These are phyloP conservation scores for Russula emetica DNA, from an alignment of 768 basidiomycete species.

Conservation along the genomic window DNA sequence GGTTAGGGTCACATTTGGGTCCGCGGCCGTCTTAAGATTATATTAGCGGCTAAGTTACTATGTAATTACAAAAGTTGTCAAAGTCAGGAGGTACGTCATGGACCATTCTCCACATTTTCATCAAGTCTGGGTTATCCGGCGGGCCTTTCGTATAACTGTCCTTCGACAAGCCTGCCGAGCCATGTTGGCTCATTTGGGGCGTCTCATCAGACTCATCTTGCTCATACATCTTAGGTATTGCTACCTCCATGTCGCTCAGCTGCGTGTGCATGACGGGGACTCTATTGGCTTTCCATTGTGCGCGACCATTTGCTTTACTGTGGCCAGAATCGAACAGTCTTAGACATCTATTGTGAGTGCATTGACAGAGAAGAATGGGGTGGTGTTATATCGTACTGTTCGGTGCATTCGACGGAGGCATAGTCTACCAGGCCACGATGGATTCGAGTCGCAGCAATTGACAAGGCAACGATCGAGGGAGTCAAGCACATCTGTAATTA, in stretches of 20 bases:
- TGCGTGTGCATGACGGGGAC: too few species aligned
- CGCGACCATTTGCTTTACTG: neutral
- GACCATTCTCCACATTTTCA: neutral
- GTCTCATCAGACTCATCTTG: neutral
- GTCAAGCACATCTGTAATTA: neutral
- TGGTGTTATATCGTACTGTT: neutral
- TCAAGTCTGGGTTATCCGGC: neutral
- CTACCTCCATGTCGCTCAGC: neutral
- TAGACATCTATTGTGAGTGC: neutral
- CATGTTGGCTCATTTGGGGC: neutral
- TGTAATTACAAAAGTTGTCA: too few species aligned
- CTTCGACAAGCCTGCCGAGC: neutral
- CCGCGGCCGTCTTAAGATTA: too few species aligned
- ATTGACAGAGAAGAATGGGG: neutral
- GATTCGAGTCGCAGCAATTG: constrained; percentile 6
- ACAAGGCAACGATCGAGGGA: neutral
- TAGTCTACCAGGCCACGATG: neutral
- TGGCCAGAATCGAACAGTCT: neutral
- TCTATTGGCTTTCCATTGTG: neutral
- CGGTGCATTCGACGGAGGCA: too few species aligned
- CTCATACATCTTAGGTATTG: neutral
- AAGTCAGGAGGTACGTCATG: too few species aligned
- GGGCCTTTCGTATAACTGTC: neutral
- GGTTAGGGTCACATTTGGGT: too few species aligned
- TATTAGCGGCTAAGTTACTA: too few species aligned